A percentile compares a stretch with the other conserved stretches of the same genome.
Conservation (phyloP, 257 asterid species). For the Capsicum baccatum region DNA sequence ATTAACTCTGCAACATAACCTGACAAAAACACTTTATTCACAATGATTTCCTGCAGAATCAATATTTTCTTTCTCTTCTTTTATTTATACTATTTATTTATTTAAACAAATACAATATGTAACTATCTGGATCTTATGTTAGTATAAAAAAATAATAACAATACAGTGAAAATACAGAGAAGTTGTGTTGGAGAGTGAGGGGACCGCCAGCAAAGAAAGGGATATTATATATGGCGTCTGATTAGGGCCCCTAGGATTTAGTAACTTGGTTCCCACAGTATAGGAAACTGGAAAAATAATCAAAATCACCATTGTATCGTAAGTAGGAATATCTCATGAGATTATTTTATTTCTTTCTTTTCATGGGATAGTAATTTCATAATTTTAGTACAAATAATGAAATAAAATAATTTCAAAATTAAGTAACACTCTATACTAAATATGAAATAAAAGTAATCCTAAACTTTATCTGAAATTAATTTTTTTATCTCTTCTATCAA, state of each 20-base stretch:
- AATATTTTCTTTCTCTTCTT: background rate
- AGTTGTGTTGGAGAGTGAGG: background rate
- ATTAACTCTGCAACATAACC: slow-evolving; percentile 11
- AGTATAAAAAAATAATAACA: background rate
- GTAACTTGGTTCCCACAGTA: slow-evolving; percentile 21
- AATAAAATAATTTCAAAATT: too few relatives aligned
- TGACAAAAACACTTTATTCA: background rate
- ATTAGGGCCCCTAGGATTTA: background rate
- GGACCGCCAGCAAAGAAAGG: background rate
- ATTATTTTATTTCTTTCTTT: too few relatives aligned
- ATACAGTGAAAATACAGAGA: background rate
- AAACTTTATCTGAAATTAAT: too few relatives aligned
- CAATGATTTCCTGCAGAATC: background rate
- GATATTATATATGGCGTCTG: background rate
- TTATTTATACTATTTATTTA: background rate
- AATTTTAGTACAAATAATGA: too few relatives aligned
- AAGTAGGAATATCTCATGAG: too few relatives aligned
- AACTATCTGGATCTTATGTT: background rate
- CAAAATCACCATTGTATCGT: too few relatives aligned
- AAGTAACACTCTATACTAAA: too few relatives aligned
- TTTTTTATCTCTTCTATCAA: too few relatives aligned
- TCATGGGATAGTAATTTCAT: too few relatives aligned
- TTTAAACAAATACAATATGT: background rate
- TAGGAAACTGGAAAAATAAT: background rate
- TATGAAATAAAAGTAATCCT: too few relatives aligned